phyloP scores from a whole-genome alignment of 2,329 filamentous ascomycete genomes.

The Proliferodiscus dingleyae region DNA sequence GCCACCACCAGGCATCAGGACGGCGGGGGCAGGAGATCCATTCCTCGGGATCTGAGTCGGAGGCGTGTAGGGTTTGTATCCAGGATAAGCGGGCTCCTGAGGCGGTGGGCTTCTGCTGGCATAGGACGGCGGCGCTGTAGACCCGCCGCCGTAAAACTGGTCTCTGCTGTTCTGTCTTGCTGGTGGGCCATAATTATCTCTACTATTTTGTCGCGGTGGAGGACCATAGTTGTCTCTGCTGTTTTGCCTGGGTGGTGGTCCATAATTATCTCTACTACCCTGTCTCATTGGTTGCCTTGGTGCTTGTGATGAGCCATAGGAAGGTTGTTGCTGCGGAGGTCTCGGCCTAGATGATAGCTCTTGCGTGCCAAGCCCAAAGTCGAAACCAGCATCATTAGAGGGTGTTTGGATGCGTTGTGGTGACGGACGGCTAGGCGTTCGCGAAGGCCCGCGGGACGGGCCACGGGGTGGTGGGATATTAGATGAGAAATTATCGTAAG shows the following conservation, averaged over 20 bases:
- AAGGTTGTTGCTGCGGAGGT: slow-evolving; percentile 6
- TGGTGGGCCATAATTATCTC: slow-evolving; percentile 11
- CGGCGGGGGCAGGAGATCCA: not conserved
- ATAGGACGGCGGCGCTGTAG: slow-evolving; percentile 18
- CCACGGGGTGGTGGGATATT: slow-evolving; percentile 7
- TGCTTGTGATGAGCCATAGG: slow-evolving; percentile 8
- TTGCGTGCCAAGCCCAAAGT: slow-evolving; percentile 18
- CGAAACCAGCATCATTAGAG: slow-evolving; percentile 25
- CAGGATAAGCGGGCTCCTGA: slow-evolving; percentile 20
- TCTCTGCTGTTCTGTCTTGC: slow-evolving; percentile 4
- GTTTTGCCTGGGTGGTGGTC: slow-evolving; percentile 1
- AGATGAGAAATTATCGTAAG: slow-evolving; percentile 14
- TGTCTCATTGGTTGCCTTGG: slow-evolving; percentile 8
- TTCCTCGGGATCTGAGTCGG: slow-evolving; percentile 4
- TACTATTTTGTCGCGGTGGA: slow-evolving; percentile 1
- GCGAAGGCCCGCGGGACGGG: slow-evolving; percentile 9
- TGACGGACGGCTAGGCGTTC: slow-evolving; percentile 13
- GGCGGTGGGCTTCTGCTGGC: slow-evolving; percentile 22
- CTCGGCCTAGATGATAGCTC: slow-evolving; percentile 11
- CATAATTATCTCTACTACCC: slow-evolving; percentile 2
- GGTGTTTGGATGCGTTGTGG: slow-evolving; percentile 20
- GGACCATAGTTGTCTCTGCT: slow-evolving; percentile 10
- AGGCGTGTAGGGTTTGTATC: slow-evolving; percentile 21
- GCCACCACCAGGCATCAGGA: slow-evolving; percentile 9
- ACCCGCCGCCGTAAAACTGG: slow-evolving; percentile 11